Percentiles rank a stretch among this genome's conserved stretches.
Evolutionary conservation across 2,329 filamentous ascomycete genomes (phyloP).

Genomic region (Talaromyces amestolkiae): DNA sequence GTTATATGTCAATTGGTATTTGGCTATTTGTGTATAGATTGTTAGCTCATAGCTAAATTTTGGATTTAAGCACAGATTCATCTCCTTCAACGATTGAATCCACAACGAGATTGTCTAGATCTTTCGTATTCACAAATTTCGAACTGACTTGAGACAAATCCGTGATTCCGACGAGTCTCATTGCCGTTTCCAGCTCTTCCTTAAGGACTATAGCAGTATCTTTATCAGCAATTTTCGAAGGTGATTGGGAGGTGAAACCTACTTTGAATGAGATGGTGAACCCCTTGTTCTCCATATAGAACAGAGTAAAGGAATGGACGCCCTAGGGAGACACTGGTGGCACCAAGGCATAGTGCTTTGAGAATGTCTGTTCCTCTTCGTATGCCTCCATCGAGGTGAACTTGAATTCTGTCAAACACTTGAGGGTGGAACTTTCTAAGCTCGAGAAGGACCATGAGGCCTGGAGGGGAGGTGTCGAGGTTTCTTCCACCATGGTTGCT

Average conservation of each 20-base stretch:
- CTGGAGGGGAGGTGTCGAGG: slow-evolving; percentile 74
- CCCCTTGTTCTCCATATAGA: slow-evolving; percentile 62
- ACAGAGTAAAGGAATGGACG: slow-evolving; percentile 73
- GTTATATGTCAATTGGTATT: not conserved
- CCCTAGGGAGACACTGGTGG: slow-evolving; percentile 76
- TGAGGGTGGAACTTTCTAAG: slow-evolving; percentile 72
- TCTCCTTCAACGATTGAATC: not conserved
- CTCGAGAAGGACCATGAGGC: slow-evolving; percentile 69
- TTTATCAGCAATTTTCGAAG: not conserved
- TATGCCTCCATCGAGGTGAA: slow-evolving; percentile 84
- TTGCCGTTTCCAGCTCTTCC: slow-evolving; percentile 64
- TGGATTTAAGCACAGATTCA: not conserved
- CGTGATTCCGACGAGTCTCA: slow-evolving; percentile 71
- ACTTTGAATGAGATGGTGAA: slow-evolving; percentile 63
- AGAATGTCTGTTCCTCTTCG: slow-evolving; percentile 82
- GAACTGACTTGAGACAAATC: slow-evolving; percentile 70
- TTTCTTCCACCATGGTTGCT: slow-evolving; percentile 57
- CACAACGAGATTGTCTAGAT: not conserved
- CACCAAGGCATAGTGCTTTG: slow-evolving; percentile 81
- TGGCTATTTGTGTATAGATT: not conserved
- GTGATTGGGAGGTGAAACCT: slow-evolving; percentile 32
- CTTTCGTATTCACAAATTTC: slow-evolving; percentile 62
- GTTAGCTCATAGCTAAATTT: not conserved
- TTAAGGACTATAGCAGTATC: slow-evolving; percentile 52
- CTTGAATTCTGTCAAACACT: slow-evolving; percentile 68